phyloP scores from a whole-genome alignment of 306 rosid genomes.

The Dalbergia cultrata region DNA sequence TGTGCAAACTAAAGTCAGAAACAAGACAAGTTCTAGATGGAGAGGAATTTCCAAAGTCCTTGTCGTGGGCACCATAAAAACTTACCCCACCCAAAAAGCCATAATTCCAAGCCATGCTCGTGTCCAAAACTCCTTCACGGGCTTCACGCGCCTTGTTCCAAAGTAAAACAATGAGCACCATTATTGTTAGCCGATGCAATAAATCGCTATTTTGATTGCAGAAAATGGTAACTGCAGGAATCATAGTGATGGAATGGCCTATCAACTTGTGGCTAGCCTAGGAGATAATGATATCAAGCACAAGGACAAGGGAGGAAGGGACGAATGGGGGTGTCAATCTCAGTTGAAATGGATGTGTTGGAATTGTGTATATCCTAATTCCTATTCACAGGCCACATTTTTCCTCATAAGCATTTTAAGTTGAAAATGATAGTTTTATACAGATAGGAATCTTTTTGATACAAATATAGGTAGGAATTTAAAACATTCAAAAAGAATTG shows the following conservation, averaged over 20 bases:
- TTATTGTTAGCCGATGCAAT: slow-evolving; percentile 13
- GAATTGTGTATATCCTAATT: not conserved
- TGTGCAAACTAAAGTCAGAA: not conserved
- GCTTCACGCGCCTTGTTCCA: slow-evolving; percentile 43
- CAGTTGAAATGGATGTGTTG: slow-evolving; percentile 6
- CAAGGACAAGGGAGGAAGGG: not conserved
- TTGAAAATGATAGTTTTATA: not conserved
- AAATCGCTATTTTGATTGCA: slow-evolving; percentile 22
- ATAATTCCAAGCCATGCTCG: slow-evolving; percentile 41
- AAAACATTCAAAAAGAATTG: not conserved
- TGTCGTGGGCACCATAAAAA: slow-evolving; percentile 41
- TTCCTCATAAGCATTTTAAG: not conserved
- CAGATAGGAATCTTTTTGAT: not conserved
- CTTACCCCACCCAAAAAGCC: slow-evolving; percentile 31
- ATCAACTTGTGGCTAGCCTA: slow-evolving; percentile 34
- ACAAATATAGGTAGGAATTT: not conserved
- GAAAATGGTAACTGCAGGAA: slow-evolving; percentile 45
- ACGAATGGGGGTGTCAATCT: not conserved
- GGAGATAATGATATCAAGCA: slow-evolving; percentile 2
- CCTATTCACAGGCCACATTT: not conserved
- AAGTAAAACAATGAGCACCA: slow-evolving; percentile 25
- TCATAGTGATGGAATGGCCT: slow-evolving; percentile 38
- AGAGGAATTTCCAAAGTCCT: slow-evolving; percentile 36
- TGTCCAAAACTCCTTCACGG: slow-evolving; percentile 37
- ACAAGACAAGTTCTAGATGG: slow-evolving; percentile 12